Evolutionary conservation across 2,329 filamentous ascomycete species (phyloP).

Genomic region (Cladosporium phlei): DNA sequence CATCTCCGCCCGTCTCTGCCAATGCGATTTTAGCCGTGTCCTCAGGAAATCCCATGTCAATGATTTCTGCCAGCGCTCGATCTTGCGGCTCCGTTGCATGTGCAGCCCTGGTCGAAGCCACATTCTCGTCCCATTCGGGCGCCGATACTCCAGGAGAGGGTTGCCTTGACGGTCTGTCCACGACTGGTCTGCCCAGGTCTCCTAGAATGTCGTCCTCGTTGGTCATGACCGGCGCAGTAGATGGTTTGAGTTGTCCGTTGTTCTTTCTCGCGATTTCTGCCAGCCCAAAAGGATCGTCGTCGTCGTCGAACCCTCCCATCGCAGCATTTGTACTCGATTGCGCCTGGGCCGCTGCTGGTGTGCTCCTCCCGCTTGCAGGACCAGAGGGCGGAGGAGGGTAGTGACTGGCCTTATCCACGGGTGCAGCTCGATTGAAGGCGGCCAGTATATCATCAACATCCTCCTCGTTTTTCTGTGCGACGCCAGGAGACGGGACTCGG

Average conservation of each 20-base stretch:
- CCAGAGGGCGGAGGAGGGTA: slow-evolving; percentile 45
- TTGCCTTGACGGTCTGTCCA: slow-evolving; percentile 35
- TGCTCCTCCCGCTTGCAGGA: slow-evolving; percentile 37
- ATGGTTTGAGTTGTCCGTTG: slow-evolving; percentile 20
- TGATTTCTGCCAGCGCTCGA: slow-evolving; percentile 75
- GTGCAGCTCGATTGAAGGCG: slow-evolving; percentile 56
- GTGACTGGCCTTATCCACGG: slow-evolving; percentile 56
- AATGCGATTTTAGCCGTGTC: slow-evolving; percentile 79
- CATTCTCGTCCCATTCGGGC: slow-evolving; percentile 13
- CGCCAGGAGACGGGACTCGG: slow-evolving; percentile 21
- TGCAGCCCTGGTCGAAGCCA: neutral
- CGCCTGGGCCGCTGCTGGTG: slow-evolving; percentile 25
- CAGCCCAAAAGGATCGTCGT: slow-evolving; percentile 84
- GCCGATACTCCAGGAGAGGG: slow-evolving; percentile 9
- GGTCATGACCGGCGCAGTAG: slow-evolving; percentile 13
- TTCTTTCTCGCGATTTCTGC: slow-evolving; percentile 34
- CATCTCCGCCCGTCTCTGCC: slow-evolving; percentile 73
- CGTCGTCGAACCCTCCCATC: slow-evolving; percentile 50
- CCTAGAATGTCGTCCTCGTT: slow-evolving; percentile 63
- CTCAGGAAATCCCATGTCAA: slow-evolving; percentile 89
- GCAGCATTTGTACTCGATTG: slow-evolving; percentile 1
- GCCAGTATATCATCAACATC: slow-evolving; percentile 58
- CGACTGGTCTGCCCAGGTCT: slow-evolving; percentile 55
- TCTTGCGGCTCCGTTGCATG: slow-evolving; percentile 55
- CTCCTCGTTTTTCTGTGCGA: slow-evolving; percentile 16